A percentile compares a stretch with the other conserved stretches of the same genome.
Evolutionary conservation across 2,329 filamentous ascomycete genomes (phyloP).

Genomic region (Stagonosporopsis tanaceti): DNA sequence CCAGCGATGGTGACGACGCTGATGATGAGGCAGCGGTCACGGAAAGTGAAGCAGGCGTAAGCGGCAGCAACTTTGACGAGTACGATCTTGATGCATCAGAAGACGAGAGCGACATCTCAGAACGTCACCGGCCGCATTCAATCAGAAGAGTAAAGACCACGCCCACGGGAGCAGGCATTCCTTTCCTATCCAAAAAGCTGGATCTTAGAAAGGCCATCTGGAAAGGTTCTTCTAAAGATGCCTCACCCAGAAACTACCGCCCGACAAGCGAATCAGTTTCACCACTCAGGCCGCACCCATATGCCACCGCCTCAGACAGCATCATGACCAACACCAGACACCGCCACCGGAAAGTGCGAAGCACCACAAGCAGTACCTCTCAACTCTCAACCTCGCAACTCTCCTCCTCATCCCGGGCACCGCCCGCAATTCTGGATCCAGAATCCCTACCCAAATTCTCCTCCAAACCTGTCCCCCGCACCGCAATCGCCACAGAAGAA

Average conservation of each 20-base stretch:
- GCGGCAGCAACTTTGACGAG: constrained; percentile 44
- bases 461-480: constrained; percentile 75
- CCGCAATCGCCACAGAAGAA: constrained; percentile 69
- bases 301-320: constrained; percentile 40
- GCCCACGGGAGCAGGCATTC: constrained; percentile 27
- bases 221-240: constrained; percentile 28
- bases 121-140: constrained; percentile 16
- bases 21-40: constrained; percentile 42
- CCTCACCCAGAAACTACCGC: constrained; percentile 23
- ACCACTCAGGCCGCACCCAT: constrained; percentile 36
- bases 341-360: constrained; percentile 18
- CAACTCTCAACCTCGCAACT: constrained; percentile 29
- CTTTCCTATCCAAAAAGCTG: constrained; percentile 39
- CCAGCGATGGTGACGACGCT: constrained; percentile 31
- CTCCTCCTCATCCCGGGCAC: constrained; percentile 47
- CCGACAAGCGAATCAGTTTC: constrained; percentile 32
- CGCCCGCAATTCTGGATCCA: constrained; percentile 59
- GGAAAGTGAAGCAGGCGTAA: constrained; percentile 42
- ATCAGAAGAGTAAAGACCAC: constrained; percentile 33
- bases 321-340: constrained; percentile 24
- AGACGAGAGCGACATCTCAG: constrained; percentile 33
- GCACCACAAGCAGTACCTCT: constrained; percentile 28
- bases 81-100: constrained; percentile 47
- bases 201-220: constrained; percentile 40
- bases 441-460: constrained; percentile 71